phyloP scores from a whole-genome alignment of 192 early-diverging fungal species.

The Funneliformis mosseae region DNA sequence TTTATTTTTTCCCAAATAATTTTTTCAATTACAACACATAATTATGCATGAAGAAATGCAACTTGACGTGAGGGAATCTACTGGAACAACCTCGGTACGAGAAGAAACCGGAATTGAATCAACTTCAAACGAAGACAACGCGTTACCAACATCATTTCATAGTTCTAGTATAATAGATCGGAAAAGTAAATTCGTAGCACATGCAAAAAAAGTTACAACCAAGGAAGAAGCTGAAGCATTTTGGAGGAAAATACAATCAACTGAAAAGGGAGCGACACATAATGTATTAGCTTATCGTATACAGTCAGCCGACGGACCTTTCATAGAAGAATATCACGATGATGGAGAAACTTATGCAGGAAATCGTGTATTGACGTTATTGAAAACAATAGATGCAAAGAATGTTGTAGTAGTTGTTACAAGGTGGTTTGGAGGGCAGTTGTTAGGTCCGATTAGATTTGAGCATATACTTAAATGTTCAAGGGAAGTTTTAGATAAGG shows the following conservation, averaged over 20 bases:
- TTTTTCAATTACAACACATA: too few species aligned
- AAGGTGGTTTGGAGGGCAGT: slow-evolving; percentile 22
- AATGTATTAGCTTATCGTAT: slow-evolving; percentile 26
- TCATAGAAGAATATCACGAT: slow-evolving; percentile 28
- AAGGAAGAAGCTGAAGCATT: slow-evolving; percentile 20
- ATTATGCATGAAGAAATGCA: too few species aligned
- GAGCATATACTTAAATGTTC: slow-evolving; percentile 26
- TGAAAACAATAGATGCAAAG: slow-evolving; percentile 16
- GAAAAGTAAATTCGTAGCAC: slow-evolving; percentile 23
- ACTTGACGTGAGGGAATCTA: too few species aligned
- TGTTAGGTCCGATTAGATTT: slow-evolving; percentile 26
- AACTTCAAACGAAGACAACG: too few species aligned
- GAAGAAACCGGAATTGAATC: too few species aligned
- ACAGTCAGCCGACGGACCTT: background rate
- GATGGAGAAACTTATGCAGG: slow-evolving; percentile 30
- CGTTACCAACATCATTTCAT: slow-evolving; percentile 31
- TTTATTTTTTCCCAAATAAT: too few species aligned
- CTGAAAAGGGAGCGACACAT: slow-evolving; percentile 28
- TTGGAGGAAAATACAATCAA: background rate
- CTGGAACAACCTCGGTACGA: too few species aligned
- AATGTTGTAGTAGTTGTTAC: slow-evolving; percentile 26
- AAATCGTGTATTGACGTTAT: slow-evolving; percentile 8
- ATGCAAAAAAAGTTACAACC: slow-evolving; percentile 15
- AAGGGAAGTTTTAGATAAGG: slow-evolving; percentile 29
- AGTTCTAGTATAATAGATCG: slow-evolving; percentile 27